Conservation (phyloP, 2,329 filamentous ascomycete species). For the Geosmithia putterillii region DNA sequence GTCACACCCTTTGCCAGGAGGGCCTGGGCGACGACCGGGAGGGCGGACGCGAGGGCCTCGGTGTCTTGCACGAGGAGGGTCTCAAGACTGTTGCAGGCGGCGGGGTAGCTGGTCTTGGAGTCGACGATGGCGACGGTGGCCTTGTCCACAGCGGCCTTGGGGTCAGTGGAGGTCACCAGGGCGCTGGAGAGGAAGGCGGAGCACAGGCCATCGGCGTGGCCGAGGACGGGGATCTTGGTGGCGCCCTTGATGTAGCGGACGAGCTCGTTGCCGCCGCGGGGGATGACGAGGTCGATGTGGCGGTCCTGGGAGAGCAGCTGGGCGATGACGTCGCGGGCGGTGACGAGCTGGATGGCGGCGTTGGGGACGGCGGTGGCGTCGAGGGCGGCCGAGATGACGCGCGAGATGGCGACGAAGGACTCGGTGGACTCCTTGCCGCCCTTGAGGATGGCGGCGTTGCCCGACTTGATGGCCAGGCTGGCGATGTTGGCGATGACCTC, state of each 20-base stretch:
- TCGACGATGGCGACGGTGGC: conserved; percentile 72
- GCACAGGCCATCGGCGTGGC: conserved; percentile 91
- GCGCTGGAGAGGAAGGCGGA: conserved; percentile 63
- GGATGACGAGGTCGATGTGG: conserved; percentile 90
- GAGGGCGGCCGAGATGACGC: conserved; percentile 70
- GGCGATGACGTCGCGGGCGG: conserved; percentile 80
- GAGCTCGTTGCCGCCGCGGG: conserved; percentile 79
- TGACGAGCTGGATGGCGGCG: conserved; percentile 83
- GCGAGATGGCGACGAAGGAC: conserved; percentile 87
- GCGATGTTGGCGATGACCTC: conserved; percentile 99
- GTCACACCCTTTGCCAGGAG: conserved; percentile 67
- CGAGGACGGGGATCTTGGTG: conserved; percentile 89
- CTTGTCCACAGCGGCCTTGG: conserved; percentile 45
- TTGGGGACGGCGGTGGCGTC: conserved; percentile 64
- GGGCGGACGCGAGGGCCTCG: conserved; percentile 49
- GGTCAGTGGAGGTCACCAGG: conserved; percentile 68
- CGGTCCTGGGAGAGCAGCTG: conserved; percentile 76
- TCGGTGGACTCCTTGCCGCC: conserved; percentile 92
- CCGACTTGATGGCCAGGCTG: conserved; percentile 89
- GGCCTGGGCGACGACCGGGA: conserved; percentile 62
- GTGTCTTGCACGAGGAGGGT: conserved; percentile 74
- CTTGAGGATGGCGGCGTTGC: conserved; percentile 93
- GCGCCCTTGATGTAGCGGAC: conserved; percentile 81
- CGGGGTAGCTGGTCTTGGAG: conserved; percentile 88
- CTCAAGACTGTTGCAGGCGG: conserved; percentile 91